Evolutionary conservation across 2,329 filamentous ascomycete genomes (phyloP), one percentile per base, ranked within the genome.

Genomic region (Penicillium sp.): DNA sequence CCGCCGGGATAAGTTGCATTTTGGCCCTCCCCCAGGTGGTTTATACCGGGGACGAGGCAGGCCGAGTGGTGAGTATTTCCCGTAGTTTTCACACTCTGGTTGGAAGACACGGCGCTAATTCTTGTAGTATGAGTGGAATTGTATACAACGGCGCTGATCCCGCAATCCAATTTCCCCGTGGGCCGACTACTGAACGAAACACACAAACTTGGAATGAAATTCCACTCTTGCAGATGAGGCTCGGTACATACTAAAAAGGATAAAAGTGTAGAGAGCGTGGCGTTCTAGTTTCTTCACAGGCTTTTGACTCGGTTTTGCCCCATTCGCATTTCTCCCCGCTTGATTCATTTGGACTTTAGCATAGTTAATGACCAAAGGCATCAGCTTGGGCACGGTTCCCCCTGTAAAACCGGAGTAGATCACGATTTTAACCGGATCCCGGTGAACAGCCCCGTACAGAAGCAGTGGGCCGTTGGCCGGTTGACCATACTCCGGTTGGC

Each of bases 21-120:
- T 78, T 88, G 49, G 87, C 92, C 2, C 87, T 91, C 79, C 83
- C 88, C 46, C 84, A 86, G 55, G 80, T 86, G 54, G 84, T 97
- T 8, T 97, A 96, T 70, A 95, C 91, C 0, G 93, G 92, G 3
- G 93, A 97, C 73, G 93, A 97, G 56, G 87, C 90, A 56, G 93
- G 93, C 27, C 80, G 85, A 76, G 92, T 98, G 71, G 88, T 93
- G 66, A 81, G 84, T 81, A 51, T 44, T 49, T 35, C 42, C 20
- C 25, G 13, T 23, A 7, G 44, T 44, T 48, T 40, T 13, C 23
- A 18, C 8, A 15, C 7, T 20, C 31, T 12, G 37, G 7, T 9
- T 40, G 24, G 15, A 42, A 29, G 15, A 28, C 29, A 25, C 32
- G 15, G 29, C 32, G 45, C 65, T 65, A 54, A 68, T 47, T 12